Conservation (phyloP, 768 basidiomycete species). For the Suillus fuscotomentosus region DNA sequence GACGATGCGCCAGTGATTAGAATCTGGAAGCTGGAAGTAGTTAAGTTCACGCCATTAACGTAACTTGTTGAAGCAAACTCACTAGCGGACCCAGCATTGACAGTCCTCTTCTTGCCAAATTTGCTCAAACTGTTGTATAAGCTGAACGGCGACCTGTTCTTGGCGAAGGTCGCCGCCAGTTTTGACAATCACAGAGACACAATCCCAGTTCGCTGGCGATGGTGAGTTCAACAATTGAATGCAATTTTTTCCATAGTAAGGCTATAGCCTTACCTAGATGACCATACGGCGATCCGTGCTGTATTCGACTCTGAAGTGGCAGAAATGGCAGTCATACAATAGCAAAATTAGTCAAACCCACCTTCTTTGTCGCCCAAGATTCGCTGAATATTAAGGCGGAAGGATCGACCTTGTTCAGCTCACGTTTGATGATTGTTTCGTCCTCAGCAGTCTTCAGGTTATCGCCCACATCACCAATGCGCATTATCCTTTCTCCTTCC, state of each 20-base stretch:
- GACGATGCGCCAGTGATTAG: conserved; percentile 91
- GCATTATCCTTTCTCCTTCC: conserved; percentile 67
- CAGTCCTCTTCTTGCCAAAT: conserved; percentile 97
- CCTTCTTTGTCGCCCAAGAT: conserved; percentile 93
- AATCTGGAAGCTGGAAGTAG: conserved; percentile 78
- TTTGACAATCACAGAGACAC: conserved; percentile 97
- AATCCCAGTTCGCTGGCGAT: conserved; percentile 71
- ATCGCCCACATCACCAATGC: conserved; percentile 49
- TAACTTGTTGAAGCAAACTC: conserved; percentile 18
- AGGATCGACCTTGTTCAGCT: conserved; percentile 93
- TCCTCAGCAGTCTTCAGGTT: conserved; percentile 78
- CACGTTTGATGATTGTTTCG: conserved; percentile 89
- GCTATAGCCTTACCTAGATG: conserved; percentile 65
- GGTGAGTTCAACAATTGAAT: background rate
- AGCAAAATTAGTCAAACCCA: conserved; percentile 26
- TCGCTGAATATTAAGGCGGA: conserved; percentile 96
- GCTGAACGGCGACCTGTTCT: conserved; percentile 94
- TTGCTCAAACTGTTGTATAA: conserved; percentile 87
- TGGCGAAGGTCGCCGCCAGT: conserved; percentile 96
- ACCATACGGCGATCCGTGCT: conserved; percentile 92
- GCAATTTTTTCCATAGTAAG: conserved; percentile 2
- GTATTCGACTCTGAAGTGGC: conserved; percentile 71
- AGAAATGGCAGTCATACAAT: conserved; percentile 2
- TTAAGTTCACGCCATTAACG: background rate
- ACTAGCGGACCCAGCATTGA: conserved; percentile 94